Conservation (phyloP, 768 basidiomycete species). For the Saitozyma sp. region DNA sequence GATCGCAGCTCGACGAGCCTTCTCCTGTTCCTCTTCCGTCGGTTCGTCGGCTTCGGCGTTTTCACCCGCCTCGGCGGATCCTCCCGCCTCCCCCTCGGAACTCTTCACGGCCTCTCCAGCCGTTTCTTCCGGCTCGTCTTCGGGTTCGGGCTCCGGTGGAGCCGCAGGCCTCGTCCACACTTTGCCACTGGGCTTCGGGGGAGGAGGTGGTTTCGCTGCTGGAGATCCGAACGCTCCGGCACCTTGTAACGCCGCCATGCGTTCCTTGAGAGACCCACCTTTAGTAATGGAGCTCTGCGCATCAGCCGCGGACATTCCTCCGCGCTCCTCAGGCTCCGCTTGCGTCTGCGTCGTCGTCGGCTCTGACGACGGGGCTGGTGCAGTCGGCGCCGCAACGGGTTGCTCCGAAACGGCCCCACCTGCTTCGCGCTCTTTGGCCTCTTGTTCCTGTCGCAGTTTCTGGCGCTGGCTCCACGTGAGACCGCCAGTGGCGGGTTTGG, state of each 20-base stretch:
- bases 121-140: conserved; percentile 26
- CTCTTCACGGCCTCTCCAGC: not conserved
- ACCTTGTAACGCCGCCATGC: conserved; percentile 91
- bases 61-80: conserved; percentile 13
- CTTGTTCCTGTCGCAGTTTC: conserved; percentile 46
- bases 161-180: conserved; percentile 77
- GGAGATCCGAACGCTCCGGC: conserved; percentile 71
- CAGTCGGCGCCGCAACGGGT: not conserved
- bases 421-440: conserved; percentile 39
- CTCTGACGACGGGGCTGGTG: conserved; percentile 10
- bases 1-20: conserved; percentile 67
- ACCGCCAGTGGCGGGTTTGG: conserved; percentile 45
- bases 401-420: conserved; percentile 5
- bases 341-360: conserved; percentile 5
- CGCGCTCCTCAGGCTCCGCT: conserved; percentile 13
- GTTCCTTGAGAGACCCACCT: conserved; percentile 76
- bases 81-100: conserved; percentile 6
- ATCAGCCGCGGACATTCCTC: conserved; percentile 65
- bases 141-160: conserved; percentile 33
- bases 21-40: conserved; percentile 49
- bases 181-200: conserved; percentile 62
- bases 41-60: conserved; percentile 26
- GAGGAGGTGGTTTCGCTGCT: conserved; percentile 54
- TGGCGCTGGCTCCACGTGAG: conserved; percentile 51
- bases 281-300: conserved; percentile 81